These are phyloP conservation scores for Thelonectria discophora DNA, from an alignment of 2,329 filamentous ascomycete genomes.

Conservation along the genomic window DNA sequence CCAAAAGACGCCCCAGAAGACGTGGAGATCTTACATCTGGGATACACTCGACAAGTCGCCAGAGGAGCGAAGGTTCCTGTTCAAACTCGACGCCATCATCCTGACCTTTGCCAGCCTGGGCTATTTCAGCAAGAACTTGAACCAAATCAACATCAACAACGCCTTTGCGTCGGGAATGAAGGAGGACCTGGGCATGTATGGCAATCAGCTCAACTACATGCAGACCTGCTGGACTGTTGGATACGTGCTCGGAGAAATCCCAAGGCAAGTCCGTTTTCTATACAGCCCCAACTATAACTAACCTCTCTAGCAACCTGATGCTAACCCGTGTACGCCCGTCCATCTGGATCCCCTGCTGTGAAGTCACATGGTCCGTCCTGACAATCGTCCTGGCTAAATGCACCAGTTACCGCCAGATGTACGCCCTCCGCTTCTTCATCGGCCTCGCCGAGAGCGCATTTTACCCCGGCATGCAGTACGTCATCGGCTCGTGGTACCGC, in stretches of 20 bases:
- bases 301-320: slow-evolving; percentile 41
- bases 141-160: slow-evolving; percentile 43
- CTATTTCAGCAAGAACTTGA: slow-evolving; percentile 51
- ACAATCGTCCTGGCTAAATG: slow-evolving; percentile 40
- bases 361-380: slow-evolving; percentile 42
- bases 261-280: slow-evolving; percentile 29
- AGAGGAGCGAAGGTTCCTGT: slow-evolving; percentile 51
- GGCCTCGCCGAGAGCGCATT: slow-evolving; percentile 50
- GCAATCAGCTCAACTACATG: slow-evolving; percentile 57
- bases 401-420: slow-evolving; percentile 47
- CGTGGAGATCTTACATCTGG: slow-evolving; percentile 58
- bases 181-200: slow-evolving; percentile 59
- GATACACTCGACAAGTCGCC: slow-evolving; percentile 55
- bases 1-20: slow-evolving; percentile 13
- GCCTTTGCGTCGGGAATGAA: slow-evolving; percentile 52
- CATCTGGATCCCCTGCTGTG: slow-evolving; percentile 51
- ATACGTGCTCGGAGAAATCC: slow-evolving; percentile 60
- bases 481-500: slow-evolving; percentile 55
- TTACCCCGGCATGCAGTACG: slow-evolving; percentile 49
- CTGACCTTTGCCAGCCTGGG: slow-evolving; percentile 48
- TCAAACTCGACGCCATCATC: slow-evolving; percentile 53
- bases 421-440: slow-evolving; percentile 53
- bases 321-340: slow-evolving; percentile 50
- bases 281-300: not conserved
- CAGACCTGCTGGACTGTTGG: slow-evolving; percentile 65